Conservation (phyloP, 441 rosid species). For the Breynia disticha region DNA sequence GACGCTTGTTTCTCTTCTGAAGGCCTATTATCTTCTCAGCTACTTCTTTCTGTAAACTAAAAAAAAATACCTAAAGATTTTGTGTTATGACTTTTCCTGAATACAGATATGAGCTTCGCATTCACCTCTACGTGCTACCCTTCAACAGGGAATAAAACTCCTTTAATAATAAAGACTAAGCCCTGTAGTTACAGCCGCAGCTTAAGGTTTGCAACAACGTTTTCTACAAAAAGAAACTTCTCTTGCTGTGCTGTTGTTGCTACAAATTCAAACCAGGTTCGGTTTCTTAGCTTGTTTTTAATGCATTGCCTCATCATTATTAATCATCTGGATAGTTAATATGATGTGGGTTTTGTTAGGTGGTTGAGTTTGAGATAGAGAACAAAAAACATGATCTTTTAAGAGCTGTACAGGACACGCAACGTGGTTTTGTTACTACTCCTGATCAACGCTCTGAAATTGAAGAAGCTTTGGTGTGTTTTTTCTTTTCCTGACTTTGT, state of each 20-base stretch:
- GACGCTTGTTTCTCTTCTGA: no score
- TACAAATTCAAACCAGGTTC: conserved; percentile 29
- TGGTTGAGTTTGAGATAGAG: conserved; percentile 51
- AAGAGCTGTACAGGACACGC: conserved; percentile 60
- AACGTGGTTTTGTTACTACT: conserved; percentile 52
- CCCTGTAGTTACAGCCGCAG: conserved; percentile 20
- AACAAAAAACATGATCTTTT: conserved; percentile 56
- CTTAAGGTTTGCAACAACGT: conserved; percentile 15
- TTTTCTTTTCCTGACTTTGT: neutral
- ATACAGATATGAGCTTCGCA: conserved; percentile 42
- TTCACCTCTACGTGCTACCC: conserved; percentile 31
- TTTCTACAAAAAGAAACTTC: conserved; percentile 17
- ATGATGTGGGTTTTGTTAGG: conserved; percentile 26
- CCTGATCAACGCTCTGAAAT: conserved; percentile 66
- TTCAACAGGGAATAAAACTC: conserved; percentile 17
- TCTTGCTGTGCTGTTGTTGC: conserved; percentile 26
- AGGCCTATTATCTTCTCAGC: no score
- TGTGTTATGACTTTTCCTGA: neutral
- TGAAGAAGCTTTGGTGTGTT: conserved; percentile 74
- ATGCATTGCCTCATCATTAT: neutral
- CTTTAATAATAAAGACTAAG: conserved; percentile 15
- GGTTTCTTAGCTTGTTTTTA: conserved; percentile 6
- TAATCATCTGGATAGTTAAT: conserved; percentile 2
- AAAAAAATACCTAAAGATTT: no score
- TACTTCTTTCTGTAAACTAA: no score